Evolutionary conservation across 169 alveolate genomes (phyloP), one percentile per base, ranked within the genome.

Genomic region (Babesia bigemina): DNA sequence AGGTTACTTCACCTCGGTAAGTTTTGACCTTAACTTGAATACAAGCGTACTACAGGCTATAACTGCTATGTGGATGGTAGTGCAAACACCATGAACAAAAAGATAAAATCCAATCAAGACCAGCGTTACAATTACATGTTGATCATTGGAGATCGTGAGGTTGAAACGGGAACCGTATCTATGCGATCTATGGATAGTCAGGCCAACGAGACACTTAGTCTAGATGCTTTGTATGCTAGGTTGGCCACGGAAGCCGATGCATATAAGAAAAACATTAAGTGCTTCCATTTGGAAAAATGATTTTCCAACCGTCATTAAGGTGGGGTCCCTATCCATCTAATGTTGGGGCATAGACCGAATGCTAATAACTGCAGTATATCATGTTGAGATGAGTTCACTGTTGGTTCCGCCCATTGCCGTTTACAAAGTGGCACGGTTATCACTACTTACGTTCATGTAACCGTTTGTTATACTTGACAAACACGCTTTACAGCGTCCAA

Each of bases 91-190:
- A 86, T 98, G 56, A 94, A 93, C 63, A 98, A 97, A 92, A 98
- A 97, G 91, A 95, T 98, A 42, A 95, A 99, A 78, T 96, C 95
- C 75, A 97, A 99, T 21, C 98, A 97, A 85, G 81, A 96, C 55
- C 94, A 90, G 48, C 98, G 97, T 78, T 97, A 89, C 91, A 97
- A 97, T 86, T 97, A 87, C 88, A 94, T 97, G 84, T 87, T 95
- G 16, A 98, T 97, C 44, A 96, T 97, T 45, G 99, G 99, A 19
- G 98, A 97, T 84, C 93, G 98, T 83, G 99, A 98, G 84, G 93
- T 78, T 36, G 82, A 78, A 26, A 90, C 91, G 29, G 59, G 66
- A 60, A 92, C 95, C 3, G 95, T 95, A 17, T 92, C 98, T 0
- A 74, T 95, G 73, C 84, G 98, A n/a, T 83, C 92, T 39, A 78